Evolutionary conservation across 1,284 basidiomycete species (phyloP).

Genomic region (Microstroma glucosiphilum): DNA sequence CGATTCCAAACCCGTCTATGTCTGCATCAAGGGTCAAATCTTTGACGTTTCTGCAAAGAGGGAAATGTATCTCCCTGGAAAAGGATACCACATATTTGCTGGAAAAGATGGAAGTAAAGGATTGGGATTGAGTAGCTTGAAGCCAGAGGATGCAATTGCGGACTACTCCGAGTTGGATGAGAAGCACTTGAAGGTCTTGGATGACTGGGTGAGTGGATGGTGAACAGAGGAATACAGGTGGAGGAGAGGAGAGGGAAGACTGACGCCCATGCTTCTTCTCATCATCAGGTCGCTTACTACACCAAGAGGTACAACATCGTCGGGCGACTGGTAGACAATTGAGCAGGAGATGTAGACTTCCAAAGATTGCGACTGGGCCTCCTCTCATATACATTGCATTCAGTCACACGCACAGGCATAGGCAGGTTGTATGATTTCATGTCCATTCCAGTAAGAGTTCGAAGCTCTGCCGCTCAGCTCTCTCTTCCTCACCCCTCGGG

Average conservation of each 20-base stretch:
- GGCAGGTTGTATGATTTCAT: no score
- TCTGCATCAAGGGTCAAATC: conserved; percentile 78
- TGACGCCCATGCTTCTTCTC: background rate
- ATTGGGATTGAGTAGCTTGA: conserved; percentile 68
- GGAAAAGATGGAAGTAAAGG: conserved; percentile 70
- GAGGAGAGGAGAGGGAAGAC: no score
- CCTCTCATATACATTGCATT: no score
- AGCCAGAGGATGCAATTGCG: conserved; percentile 75
- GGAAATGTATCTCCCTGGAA: conserved; percentile 65
- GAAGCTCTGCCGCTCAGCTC: no score
- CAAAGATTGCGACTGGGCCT: no score
- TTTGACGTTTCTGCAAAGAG: conserved; percentile 72
- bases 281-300: conserved; percentile 46
- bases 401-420: no score
- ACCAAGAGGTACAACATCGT: conserved; percentile 50
- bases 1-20: conserved; percentile 66
- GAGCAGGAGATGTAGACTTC: no score
- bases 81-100: conserved; percentile 57
- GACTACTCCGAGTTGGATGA: conserved; percentile 75
- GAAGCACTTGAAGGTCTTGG: conserved; percentile 72
- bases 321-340: conserved; percentile 28
- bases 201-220: conserved; percentile 65
- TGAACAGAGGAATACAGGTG: background rate
- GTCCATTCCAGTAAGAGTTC: no score
- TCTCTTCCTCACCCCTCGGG: background rate